These are phyloP conservation scores for Penicillium pulvis DNA, from an alignment of 495 filamentous ascomycete genomes.

Conservation along the genomic window DNA sequence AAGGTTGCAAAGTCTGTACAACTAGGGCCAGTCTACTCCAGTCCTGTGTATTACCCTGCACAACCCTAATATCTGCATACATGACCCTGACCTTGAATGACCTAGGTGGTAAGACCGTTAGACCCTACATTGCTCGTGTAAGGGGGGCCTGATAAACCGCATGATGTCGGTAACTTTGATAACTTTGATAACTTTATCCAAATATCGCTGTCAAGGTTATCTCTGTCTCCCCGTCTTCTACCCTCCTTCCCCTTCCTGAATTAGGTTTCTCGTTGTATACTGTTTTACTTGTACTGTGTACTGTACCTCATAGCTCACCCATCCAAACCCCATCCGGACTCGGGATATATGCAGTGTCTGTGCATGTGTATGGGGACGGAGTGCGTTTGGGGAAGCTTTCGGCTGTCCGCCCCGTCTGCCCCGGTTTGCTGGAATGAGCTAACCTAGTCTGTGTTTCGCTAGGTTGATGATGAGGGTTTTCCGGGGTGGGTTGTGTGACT, in stretches of 20 bases:
- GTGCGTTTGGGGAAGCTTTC: neutral
- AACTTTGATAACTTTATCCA: neutral
- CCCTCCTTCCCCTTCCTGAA: neutral
- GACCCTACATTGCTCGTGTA: neutral
- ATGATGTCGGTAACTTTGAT: neutral
- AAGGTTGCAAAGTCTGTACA: neutral
- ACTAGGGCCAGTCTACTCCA: neutral
- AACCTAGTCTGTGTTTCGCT: neutral
- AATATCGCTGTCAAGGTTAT: too few species aligned
- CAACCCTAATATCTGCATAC: neutral
- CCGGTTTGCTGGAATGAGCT: neutral
- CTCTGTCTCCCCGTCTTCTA: too few species aligned
- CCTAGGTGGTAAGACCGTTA: neutral
- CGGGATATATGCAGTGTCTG: neutral
- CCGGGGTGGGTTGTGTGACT: neutral
- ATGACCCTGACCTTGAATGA: neutral
- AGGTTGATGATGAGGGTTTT: neutral
- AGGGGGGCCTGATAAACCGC: too few species aligned
- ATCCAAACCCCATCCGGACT: neutral
- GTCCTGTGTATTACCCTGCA: constrained; percentile 8
- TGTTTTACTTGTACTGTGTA: neutral
- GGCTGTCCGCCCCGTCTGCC: neutral
- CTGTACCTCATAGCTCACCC: neutral
- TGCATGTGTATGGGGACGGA: neutral
- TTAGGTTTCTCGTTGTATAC: neutral